A percentile compares a stretch with the other conserved stretches of the same genome.
These are phyloP conservation scores for Alnus glutinosa DNA, from an alignment of 306 rosid genomes.

Conservation along the genomic window DNA sequence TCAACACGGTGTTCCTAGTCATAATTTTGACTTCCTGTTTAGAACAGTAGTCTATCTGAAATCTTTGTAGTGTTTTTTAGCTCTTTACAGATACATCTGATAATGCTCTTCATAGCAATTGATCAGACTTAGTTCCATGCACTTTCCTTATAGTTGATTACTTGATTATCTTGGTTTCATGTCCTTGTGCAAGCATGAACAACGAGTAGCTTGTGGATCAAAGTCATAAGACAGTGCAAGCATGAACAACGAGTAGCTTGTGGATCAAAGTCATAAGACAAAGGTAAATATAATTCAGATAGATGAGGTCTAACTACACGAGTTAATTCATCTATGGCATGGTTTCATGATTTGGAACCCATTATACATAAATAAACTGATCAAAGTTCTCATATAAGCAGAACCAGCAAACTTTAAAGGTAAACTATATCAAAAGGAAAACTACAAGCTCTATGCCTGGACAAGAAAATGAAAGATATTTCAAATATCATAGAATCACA, in stretches of 20 bases:
- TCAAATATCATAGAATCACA: constrained; percentile 7
- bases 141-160: no score
- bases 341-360: neutral
- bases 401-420: neutral
- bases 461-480: neutral
- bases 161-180: neutral
- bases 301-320: neutral
- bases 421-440: neutral
- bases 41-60: no score
- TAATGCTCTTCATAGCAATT: no score
- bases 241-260: neutral
- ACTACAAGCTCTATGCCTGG: neutral
- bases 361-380: neutral
- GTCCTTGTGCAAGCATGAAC: neutral
- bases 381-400: neutral
- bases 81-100: no score
- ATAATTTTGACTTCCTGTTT: no score
- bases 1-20: no score
- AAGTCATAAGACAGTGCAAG: neutral
- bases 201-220: neutral
- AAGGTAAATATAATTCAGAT: neutral
- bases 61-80: no score
- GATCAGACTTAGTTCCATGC: no score
- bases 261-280: neutral
- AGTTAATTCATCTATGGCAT: neutral